Conservation (phyloP, 2,329 filamentous ascomycete genomes). For the Thelonectria discophora region DNA sequence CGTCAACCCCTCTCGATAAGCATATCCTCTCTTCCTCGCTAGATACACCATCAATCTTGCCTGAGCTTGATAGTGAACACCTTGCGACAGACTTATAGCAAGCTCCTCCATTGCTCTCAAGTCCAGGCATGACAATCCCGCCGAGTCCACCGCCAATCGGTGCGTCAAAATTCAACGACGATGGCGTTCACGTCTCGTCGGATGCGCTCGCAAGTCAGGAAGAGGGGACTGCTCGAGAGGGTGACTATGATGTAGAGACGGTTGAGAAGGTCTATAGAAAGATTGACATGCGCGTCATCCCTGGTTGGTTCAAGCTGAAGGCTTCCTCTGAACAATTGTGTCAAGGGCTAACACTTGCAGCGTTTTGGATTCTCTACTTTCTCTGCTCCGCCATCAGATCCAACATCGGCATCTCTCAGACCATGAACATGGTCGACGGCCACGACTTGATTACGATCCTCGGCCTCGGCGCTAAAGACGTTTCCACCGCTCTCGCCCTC, state of each 20-base stretch:
- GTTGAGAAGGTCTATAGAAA: conserved; percentile 67
- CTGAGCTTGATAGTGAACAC: conserved; percentile 1
- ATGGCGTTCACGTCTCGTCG: conserved; percentile 30
- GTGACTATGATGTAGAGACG: conserved; percentile 59
- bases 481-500: conserved; percentile 83
- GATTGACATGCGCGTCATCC: conserved; percentile 68
- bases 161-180: conserved; percentile 45
- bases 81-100: conserved; percentile 55
- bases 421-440: conserved; percentile 78
- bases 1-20: conserved; percentile 16
- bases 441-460: conserved; percentile 82
- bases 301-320: conserved; percentile 51
- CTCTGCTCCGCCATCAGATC: conserved; percentile 91
- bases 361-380: conserved; percentile 92
- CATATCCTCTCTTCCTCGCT: conserved; percentile 19
- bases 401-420: conserved; percentile 93
- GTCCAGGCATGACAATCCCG: conserved; percentile 58
- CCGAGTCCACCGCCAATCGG: conserved; percentile 43
- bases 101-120: conserved; percentile 61
- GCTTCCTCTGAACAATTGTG: background rate
- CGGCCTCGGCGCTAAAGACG: conserved; percentile 75
- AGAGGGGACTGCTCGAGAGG: conserved; percentile 45
- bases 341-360: conserved; percentile 49
- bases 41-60: background rate
- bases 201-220: conserved; percentile 41